A percentile compares a stretch with the other conserved stretches of the same genome.
Conservation (phyloP, 1,139 yeast species). For the Yamadazyma atmosphaerica region DNA sequence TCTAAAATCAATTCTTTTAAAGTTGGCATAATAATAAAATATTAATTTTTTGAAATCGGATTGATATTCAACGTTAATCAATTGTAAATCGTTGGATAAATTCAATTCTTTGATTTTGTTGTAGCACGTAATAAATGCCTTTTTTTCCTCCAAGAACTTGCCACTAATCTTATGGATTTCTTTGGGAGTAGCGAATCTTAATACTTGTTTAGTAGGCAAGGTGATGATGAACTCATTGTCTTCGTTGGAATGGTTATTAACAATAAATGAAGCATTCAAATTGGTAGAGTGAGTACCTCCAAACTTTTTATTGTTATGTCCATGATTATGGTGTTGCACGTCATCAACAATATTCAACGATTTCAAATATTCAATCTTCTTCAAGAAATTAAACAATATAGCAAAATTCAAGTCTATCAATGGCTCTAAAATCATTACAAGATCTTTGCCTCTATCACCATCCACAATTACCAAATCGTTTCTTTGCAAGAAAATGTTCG, state of each 20-base stretch:
- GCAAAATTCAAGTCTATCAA: slow-evolving; percentile 53
- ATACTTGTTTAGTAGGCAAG: slow-evolving; percentile 50
- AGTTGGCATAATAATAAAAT: slow-evolving; percentile 77
- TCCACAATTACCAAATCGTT: slow-evolving; percentile 50
- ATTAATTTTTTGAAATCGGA: slow-evolving; percentile 93
- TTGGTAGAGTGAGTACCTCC: slow-evolving; percentile 41
- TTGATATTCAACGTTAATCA: slow-evolving; percentile 85
- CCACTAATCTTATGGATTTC: slow-evolving; percentile 46
- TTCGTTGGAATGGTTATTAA: slow-evolving; percentile 40
- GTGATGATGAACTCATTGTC: slow-evolving; percentile 50
- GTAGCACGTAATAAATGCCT: slow-evolving; percentile 46
- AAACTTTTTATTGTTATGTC: slow-evolving; percentile 20
- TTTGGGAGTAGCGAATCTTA: slow-evolving; percentile 50
- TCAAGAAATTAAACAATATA: slow-evolving; percentile 73
- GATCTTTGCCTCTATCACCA: slow-evolving; percentile 52
- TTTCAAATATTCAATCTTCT: slow-evolving; percentile 75
- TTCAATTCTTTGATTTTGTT: slow-evolving; percentile 47
- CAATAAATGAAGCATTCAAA: slow-evolving; percentile 38
- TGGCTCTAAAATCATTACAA: slow-evolving; percentile 52
- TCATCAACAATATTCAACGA: slow-evolving; percentile 55
- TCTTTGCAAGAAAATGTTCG: slow-evolving; percentile 52
- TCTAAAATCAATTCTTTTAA: slow-evolving; percentile 86
- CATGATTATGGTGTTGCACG: slow-evolving; percentile 1
- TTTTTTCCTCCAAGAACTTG: slow-evolving; percentile 48
- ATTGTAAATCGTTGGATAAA: slow-evolving; percentile 41